phyloP scores from a whole-genome alignment of 805 yeast species.

The Monosporozyma unispora region DNA sequence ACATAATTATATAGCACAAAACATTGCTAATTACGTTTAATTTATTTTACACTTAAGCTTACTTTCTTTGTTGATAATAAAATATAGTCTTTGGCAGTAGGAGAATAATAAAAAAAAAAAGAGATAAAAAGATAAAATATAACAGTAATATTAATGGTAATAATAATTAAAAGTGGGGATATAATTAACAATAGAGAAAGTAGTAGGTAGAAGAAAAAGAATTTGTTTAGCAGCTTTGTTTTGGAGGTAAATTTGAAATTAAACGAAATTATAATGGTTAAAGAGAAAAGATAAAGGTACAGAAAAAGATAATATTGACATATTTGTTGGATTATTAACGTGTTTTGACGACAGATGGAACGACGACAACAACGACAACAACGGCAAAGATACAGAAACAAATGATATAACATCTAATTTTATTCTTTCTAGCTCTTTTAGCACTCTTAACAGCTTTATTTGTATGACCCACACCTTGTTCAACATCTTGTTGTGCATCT shows the following conservation, averaged over 20 bases:
- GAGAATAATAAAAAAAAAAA: conserved; percentile 2
- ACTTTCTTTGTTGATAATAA: background rate
- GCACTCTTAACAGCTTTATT: conserved; percentile 84
- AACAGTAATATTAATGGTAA: too few relatives aligned
- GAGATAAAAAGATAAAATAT: too few relatives aligned
- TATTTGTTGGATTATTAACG: conserved; percentile 9
- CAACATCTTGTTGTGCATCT: conserved; percentile 82
- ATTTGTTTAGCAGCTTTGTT: too few relatives aligned
- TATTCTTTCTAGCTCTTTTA: conserved; percentile 82
- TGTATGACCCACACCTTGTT: conserved; percentile 90
- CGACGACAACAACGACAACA: conserved; percentile 63
- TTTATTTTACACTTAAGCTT: too few relatives aligned
- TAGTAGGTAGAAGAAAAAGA: too few relatives aligned
- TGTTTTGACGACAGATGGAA: conserved; percentile 31
- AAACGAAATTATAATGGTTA: too few relatives aligned
- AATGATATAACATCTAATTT: conserved; percentile 74
- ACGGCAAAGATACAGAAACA: conserved; percentile 48
- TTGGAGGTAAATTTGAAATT: too few relatives aligned
- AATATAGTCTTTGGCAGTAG: background rate
- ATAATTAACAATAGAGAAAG: too few relatives aligned
- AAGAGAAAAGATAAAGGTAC: conserved; percentile 3
- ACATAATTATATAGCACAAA: background rate
- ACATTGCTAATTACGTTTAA: background rate
- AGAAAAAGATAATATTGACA: too few relatives aligned
- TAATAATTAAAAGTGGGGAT: too few relatives aligned